Base-by-base conservation (phyloP, 83 land plant genomes). In the Larix sibirica region DNA sequence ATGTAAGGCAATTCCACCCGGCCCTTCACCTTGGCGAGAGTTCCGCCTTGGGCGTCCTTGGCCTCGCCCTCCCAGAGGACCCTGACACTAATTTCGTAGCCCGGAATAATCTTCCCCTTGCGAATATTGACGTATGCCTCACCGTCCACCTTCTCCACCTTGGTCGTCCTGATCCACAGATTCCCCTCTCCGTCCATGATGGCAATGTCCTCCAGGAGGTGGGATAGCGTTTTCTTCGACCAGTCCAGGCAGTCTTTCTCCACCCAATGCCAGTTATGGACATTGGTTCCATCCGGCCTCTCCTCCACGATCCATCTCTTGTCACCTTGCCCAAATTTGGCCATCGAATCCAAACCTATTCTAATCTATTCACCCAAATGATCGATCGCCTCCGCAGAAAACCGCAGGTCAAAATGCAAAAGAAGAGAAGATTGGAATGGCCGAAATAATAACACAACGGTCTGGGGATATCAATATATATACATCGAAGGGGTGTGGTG, bases 221-320 rank as follows among this genome's bases (percentile, higher is more conserved):
- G 73, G 31, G 84, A 79, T 79, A 97, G 92, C 50, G 89, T 82
- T 42, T 62, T 87, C 24, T 89, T 83, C 24, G 98, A 88, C 97
- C 97, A 97, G 3, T 89, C 92, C 42, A 94, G 84, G 88, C 99
- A 97, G 81, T 97, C 89, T 75, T 92, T 96, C 86, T 97, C 99
- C 4, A 94, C 76, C 99, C 99, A 97, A 91, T 97, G 99, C 99
- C 98, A 97, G 89, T 97, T 92, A 85, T 96, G 99, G 81, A 97
- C 99, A 83, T 97, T 97, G 73, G 98, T 81, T 5, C 99, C 99
- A 83, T 97, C 99, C 0, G 93, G 79, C 31, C 98, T 82, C 21
- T 96, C 99, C 82, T 96, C 88, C 60, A 96, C 99, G 78, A 96
- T 96, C 99, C 99, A 97, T 26, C 99, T 85, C 87, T 91, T 96